Evolutionary conservation across 2,329 filamentous ascomycete species (phyloP).

Genomic region (Trichophyton simii): DNA sequence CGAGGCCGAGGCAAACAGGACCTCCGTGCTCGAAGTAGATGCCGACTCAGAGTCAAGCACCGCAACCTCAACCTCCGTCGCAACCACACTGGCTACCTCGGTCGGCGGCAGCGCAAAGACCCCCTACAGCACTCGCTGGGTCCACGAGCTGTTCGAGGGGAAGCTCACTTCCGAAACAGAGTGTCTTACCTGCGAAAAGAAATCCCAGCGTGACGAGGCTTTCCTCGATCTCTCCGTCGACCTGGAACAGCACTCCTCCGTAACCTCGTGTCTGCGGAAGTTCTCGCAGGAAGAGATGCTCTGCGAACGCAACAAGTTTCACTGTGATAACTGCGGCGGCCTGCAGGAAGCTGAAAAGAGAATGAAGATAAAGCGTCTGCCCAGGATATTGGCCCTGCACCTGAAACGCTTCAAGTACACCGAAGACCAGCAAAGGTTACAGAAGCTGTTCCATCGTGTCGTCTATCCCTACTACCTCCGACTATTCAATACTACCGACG

Average conservation of each 20-base stretch:
- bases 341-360: constrained; percentile 96
- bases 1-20: constrained; percentile 60
- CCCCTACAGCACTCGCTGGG: constrained; percentile 68
- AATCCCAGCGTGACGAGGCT: constrained; percentile 87
- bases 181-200: constrained; percentile 90
- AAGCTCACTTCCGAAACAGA: constrained; percentile 90
- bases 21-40: constrained; percentile 21
- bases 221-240: constrained; percentile 95
- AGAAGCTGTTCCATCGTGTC: constrained; percentile 93
- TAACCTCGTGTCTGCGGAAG: constrained; percentile 86
- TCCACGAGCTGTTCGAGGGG: constrained; percentile 94
- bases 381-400: constrained; percentile 81
- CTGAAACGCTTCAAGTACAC: constrained; percentile 98
- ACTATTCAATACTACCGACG: constrained; percentile 94
- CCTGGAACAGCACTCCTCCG: constrained; percentile 85
- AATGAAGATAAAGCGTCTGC: constrained; percentile 96
- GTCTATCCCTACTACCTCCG: constrained; percentile 95
- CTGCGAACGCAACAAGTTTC: constrained; percentile 96
- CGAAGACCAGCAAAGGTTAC: constrained; percentile 80
- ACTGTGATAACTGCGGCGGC: constrained; percentile 93
- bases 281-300: constrained; percentile 98
- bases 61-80: constrained; percentile 31
- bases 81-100: constrained; percentile 21
- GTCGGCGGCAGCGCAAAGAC: constrained; percentile 33
- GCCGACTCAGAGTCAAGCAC: constrained; percentile 36